Base-by-base conservation (phyloP, 1,139 yeast genomes). In the Pichia inconspicua region DNA sequence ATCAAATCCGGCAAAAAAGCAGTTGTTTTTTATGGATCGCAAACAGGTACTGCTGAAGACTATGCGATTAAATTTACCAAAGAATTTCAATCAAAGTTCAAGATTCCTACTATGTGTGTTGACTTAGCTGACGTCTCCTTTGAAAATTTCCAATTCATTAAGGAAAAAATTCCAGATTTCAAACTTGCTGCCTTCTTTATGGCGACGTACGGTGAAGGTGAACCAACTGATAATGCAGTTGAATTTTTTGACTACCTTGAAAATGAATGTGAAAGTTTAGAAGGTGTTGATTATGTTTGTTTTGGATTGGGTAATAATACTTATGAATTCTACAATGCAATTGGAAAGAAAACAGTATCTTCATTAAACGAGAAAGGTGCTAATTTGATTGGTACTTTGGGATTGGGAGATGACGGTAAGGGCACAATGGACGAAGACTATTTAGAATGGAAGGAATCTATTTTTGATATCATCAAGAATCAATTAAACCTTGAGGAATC, bases 41-140 rank as follows among this genome's bases (percentile, higher is more conserved):
- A 92, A 69, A 94, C 99, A 12, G 99, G 99, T 56, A 92, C 99
- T n/a, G 96, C 98, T 44, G 98, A 92, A 68, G 98, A 92, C 65
- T 92, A 89, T 60, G 95, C 97, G 22, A 78, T 85, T 58, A 86
- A 94, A 65, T 80, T 89, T 58, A 80, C 96, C 44, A 89, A 89
- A 65, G 98, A 92, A 65, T 80, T 92, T 58, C 78, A 82, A 57
- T 74, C 95, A 28, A 77, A 84, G 64, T 90, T 84, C 64, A 90
- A 90, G 42, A 74, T 92, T 59, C 80, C 82, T 56, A 79, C 94
- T 9, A 82, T 94, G 84, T 80, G 84, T 50, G 95, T 86, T 10
- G 97, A 90, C 66, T 75, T 89, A 51, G 95, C 90, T 46, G 94
- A 87, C 63, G 73, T 68, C 52, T 97, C 92, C 57, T 86, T 75